phyloP scores from a whole-genome alignment of 257 asterid genomes.

The Misopates orontium region DNA sequence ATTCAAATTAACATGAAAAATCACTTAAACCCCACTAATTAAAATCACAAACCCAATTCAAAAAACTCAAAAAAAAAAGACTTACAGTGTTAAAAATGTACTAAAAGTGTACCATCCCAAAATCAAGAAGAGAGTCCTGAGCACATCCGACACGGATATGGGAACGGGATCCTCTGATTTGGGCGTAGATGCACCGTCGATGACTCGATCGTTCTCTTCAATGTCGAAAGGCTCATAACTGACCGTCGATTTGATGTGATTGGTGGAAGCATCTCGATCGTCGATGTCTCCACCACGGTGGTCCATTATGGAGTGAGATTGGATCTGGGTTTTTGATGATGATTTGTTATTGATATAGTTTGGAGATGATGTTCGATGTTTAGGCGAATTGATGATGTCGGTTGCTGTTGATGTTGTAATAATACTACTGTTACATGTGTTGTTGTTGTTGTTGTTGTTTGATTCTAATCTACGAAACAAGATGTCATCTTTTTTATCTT shows the following conservation, averaged over 20 bases:
- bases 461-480: no score
- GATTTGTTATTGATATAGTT: no score
- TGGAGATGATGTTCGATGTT: no score
- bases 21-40: constrained; percentile 13
- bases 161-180: constrained; percentile 32
- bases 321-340: no score
- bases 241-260: no score
- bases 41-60: background rate
- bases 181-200: constrained; percentile 28
- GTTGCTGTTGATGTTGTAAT: no score
- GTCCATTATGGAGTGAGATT: constrained; percentile 42
- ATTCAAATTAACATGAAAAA: background rate
- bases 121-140: constrained; percentile 77
- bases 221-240: constrained; percentile 67
- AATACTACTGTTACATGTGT: no score
- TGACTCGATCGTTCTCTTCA: constrained; percentile 41
- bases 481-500: no score
- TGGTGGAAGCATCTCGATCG: constrained; percentile 35
- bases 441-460: no score
- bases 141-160: constrained; percentile 61
- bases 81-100: constrained; percentile 93
- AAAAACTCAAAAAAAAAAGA: constrained; percentile 18
- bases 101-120: constrained; percentile 96
- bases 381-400: no score
- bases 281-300: constrained; percentile 31